A percentile compares a stretch with the other conserved stretches of the same genome.
These are phyloP conservation scores for Datisca glomerata DNA, from an alignment of 306 rosid genomes.

Conservation along the genomic window DNA sequence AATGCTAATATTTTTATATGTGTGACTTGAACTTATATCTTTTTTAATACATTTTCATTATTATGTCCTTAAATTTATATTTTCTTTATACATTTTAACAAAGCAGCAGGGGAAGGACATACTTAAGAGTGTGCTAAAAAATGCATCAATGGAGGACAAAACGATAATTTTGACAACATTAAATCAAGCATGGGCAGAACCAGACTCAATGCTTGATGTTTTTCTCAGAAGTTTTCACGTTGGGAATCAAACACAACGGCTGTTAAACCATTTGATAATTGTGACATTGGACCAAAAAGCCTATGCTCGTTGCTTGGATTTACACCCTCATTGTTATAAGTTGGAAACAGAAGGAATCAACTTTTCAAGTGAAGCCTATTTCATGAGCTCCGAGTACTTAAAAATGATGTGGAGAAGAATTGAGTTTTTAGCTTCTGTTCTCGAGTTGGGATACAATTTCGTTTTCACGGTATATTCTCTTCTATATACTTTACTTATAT, in stretches of 20 bases:
- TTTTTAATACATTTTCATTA: too few species aligned
- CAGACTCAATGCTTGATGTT: slow-evolving; percentile 58
- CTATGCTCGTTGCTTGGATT: slow-evolving; percentile 37
- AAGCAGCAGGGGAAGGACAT: not conserved
- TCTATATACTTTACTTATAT: not conserved
- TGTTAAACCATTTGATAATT: slow-evolving; percentile 54
- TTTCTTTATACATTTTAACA: too few species aligned
- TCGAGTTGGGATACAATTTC: slow-evolving; percentile 58
- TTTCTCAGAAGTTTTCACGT: slow-evolving; percentile 56
- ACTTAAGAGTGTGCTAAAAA: slow-evolving; percentile 25
- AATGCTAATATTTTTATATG: too few species aligned
- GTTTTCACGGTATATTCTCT: slow-evolving; percentile 50
- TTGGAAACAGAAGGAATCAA: slow-evolving; percentile 37
- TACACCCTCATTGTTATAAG: slow-evolving; percentile 55
- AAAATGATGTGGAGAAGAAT: slow-evolving; percentile 88
- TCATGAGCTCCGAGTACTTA: slow-evolving; percentile 51
- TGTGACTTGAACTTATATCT: too few species aligned
- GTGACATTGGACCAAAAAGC: slow-evolving; percentile 67
- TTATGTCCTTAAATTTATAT: too few species aligned
- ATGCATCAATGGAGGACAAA: slow-evolving; percentile 43
- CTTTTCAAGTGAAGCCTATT: slow-evolving; percentile 48
- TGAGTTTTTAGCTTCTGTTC: slow-evolving; percentile 44
- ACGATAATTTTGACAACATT: slow-evolving; percentile 67
- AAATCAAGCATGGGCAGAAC: slow-evolving; percentile 86
- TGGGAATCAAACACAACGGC: slow-evolving; percentile 43